These are phyloP conservation scores for Pseudogymnoascus sp. DNA, from an alignment of 2,329 filamentous ascomycete species.

Conservation along the genomic window DNA sequence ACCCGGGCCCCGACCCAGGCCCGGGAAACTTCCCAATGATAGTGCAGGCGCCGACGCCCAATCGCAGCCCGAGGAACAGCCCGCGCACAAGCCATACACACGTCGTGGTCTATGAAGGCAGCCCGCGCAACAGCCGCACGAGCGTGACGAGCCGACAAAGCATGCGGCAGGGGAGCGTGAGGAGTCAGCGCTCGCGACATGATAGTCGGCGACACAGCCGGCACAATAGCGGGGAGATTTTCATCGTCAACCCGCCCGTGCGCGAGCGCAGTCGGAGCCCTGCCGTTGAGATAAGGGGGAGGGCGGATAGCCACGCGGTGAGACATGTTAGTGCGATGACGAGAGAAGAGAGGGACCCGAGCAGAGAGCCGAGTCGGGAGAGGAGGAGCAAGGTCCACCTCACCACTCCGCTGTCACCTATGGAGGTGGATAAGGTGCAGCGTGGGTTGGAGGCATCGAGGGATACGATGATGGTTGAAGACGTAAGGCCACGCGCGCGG, in stretches of 20 bases:
- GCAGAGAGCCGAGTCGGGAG: constrained; percentile 5
- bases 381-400: background rate
- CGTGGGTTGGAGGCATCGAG: background rate
- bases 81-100: constrained; percentile 1
- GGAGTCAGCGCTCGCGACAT: constrained; percentile 3
- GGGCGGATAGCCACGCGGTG: background rate
- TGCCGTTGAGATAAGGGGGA: background rate
- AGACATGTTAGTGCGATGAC: background rate
- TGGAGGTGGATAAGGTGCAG: background rate
- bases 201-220: background rate
- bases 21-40: constrained; percentile 4
- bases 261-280: background rate
- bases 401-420: background rate
- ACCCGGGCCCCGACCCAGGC: background rate
- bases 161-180: background rate
- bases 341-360: background rate
- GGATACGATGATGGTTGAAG: constrained; percentile 3
- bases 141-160: background rate
- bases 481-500: constrained; percentile 6
- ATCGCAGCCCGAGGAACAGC: background rate
- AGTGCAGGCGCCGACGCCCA: constrained; percentile 3
- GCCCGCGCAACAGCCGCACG: constrained; percentile 3
- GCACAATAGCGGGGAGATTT: background rate
- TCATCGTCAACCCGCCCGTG: constrained; percentile 2
- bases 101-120: background rate